phyloP scores from a whole-genome alignment of 2,329 filamentous ascomycete genomes.

The Zasmidium angulare region DNA sequence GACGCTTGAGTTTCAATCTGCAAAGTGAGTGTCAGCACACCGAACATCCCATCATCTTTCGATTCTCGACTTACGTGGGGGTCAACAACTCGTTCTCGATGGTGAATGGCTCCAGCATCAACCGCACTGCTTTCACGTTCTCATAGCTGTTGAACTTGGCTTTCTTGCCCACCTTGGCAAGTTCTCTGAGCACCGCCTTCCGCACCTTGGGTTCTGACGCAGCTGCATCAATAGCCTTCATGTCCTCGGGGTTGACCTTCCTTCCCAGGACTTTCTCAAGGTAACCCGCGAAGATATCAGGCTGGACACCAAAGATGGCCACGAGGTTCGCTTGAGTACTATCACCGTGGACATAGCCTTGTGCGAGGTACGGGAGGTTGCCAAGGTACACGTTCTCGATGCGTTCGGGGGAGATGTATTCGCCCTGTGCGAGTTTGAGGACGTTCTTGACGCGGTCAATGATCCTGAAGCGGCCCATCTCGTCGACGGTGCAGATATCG shows the following conservation, averaged over 20 bases:
- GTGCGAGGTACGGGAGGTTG: slow-evolving; percentile 72
- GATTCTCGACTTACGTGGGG: slow-evolving; percentile 70
- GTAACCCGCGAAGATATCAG: slow-evolving; percentile 77
- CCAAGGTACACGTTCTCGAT: slow-evolving; percentile 93
- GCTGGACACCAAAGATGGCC: slow-evolving; percentile 83
- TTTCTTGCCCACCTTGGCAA: slow-evolving; percentile 75
- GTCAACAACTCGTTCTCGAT: slow-evolving; percentile 90
- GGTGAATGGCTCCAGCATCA: slow-evolving; percentile 86
- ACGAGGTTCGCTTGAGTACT: slow-evolving; percentile 78
- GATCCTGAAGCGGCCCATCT: slow-evolving; percentile 82
- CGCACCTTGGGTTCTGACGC: slow-evolving; percentile 69
- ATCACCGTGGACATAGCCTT: slow-evolving; percentile 90
- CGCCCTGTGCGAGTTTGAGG: slow-evolving; percentile 95
- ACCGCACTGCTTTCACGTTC: slow-evolving; percentile 68
- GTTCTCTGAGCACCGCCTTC: slow-evolving; percentile 71
- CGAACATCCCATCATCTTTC: no score
- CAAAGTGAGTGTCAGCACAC: no score
- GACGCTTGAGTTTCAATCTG: slow-evolving; percentile 71
- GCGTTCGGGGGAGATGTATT: slow-evolving; percentile 96
- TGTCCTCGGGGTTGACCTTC: slow-evolving; percentile 63
- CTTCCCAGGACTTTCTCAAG: slow-evolving; percentile 71
- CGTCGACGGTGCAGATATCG: slow-evolving; percentile 84
- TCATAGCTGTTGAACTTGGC: slow-evolving; percentile 93
- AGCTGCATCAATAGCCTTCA: slow-evolving; percentile 65
- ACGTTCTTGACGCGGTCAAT: slow-evolving; percentile 98